A percentile compares a stretch with the other conserved stretches of the same genome.
Conservation (phyloP, 179 eudicot species). For the Patellifolia procumbens region DNA sequence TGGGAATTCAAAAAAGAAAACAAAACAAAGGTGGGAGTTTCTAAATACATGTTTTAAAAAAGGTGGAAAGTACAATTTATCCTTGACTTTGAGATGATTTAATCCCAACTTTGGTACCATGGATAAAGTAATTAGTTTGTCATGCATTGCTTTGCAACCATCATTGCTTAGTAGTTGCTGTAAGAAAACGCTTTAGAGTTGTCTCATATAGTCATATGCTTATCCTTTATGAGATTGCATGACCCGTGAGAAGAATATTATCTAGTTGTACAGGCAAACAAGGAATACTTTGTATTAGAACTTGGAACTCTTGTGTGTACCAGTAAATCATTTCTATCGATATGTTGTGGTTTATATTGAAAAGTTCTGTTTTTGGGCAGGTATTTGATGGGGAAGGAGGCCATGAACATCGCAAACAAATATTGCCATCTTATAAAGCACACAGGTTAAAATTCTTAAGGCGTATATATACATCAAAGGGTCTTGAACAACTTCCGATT, state of each 20-base stretch:
- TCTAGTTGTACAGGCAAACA: background rate
- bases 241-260: background rate
- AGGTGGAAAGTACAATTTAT: too few relatives aligned
- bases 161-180: background rate
- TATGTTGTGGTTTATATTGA: background rate
- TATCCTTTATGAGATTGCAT: background rate
- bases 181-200: background rate
- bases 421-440: conserved; percentile 88
- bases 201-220: background rate
- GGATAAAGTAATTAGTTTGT: background rate
- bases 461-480: conserved; percentile 34
- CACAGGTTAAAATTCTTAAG: conserved; percentile 55
- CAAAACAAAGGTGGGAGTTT: too few relatives aligned
- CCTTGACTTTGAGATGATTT: too few relatives aligned
- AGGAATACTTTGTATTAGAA: background rate
- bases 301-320: background rate
- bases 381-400: conserved; percentile 91
- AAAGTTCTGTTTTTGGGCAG: conserved; percentile 36
- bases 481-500: conserved; percentile 36
- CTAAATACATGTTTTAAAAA: too few relatives aligned
- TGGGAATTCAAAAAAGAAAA: too few relatives aligned
- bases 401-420: conserved; percentile 60
- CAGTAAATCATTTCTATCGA: background rate
- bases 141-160: background rate
- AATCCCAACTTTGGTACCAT: background rate